Conservation (phyloP, 495 filamentous ascomycete species). For the Tuber calosporum region DNA sequence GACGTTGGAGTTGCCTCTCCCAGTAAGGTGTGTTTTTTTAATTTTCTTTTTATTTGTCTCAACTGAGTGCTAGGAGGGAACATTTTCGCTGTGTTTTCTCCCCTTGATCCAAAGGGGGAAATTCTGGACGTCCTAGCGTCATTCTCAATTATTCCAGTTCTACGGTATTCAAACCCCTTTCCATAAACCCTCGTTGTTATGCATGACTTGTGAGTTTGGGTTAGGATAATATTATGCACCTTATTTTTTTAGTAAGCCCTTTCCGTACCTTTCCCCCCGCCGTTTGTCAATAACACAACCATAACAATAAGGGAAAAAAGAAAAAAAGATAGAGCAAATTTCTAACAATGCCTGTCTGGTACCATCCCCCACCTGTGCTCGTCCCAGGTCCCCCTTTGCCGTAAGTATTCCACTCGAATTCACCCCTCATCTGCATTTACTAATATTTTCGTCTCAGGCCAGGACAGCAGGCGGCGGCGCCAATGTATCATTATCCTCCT, state of each 20-base stretch:
- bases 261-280: background rate
- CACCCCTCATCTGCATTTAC: background rate
- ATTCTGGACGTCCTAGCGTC: too few relatives aligned
- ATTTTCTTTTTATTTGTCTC: too few relatives aligned
- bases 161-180: background rate
- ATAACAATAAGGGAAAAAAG: background rate
- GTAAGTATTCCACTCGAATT: constrained; percentile 12
- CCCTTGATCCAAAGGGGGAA: too few relatives aligned
- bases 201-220: background rate
- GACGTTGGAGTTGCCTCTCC: too few relatives aligned
- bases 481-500: constrained; percentile 37
- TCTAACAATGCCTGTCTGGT: constrained; percentile 33
- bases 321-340: background rate
- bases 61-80: too few relatives aligned
- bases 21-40: too few relatives aligned
- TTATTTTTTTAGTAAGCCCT: background rate
- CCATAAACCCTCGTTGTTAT: background rate
- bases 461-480: constrained; percentile 26
- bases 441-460: constrained; percentile 22
- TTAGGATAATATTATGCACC: background rate
- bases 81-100: too few relatives aligned
- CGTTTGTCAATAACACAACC: background rate
- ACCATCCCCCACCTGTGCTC: constrained; percentile 36
- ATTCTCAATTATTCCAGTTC: too few relatives aligned
- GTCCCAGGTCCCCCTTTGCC: constrained; percentile 22